Evolutionary conservation across 208 protist species (phyloP).

Genomic region (Leishmania aethiopica): DNA sequence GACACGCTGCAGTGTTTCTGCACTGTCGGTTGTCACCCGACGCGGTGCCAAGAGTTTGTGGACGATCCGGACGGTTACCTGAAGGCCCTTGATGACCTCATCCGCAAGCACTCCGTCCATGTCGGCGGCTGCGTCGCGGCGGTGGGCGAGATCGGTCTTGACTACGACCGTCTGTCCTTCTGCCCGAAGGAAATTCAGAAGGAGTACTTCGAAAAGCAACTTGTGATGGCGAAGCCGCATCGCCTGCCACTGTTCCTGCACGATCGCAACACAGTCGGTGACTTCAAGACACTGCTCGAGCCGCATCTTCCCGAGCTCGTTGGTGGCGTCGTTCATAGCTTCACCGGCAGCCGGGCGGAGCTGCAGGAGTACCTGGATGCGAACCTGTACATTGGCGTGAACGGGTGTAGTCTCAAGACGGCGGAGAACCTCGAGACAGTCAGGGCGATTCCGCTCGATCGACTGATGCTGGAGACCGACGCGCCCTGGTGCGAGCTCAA

Average conservation of each 20-base stretch:
- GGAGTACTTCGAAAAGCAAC: constrained; percentile 79
- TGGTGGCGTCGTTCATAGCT: constrained; percentile 95
- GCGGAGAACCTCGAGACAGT: constrained; percentile 88
- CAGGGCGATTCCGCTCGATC: constrained; percentile 76
- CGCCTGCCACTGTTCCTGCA: constrained; percentile 94
- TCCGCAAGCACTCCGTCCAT: constrained; percentile 53
- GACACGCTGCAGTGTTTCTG: constrained; percentile 44
- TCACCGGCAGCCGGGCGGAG: constrained; percentile 89
- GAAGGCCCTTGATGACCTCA: constrained; percentile 45
- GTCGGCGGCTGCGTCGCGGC: constrained; percentile 78
- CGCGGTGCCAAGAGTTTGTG: constrained; percentile 76
- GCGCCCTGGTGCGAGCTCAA: constrained; percentile 95
- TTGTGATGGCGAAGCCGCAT: constrained; percentile 81
- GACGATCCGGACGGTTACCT: constrained; percentile 62
- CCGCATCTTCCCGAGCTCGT: constrained; percentile 46
- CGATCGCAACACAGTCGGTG: constrained; percentile 86
- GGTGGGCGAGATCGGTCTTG: constrained; percentile 87
- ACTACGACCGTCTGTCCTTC: constrained; percentile 96
- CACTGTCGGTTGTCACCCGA: constrained; percentile 92
- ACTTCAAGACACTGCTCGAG: constrained; percentile 78
- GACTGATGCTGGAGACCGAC: constrained; percentile 96
- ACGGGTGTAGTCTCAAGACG: constrained; percentile 95
- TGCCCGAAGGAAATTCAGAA: constrained; percentile 88
- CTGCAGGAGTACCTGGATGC: constrained; percentile 74
- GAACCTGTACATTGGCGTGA: constrained; percentile 94